These are phyloP conservation scores for Lepidium aucheri DNA, from an alignment of 345 rosid genomes.

Conservation along the genomic window DNA sequence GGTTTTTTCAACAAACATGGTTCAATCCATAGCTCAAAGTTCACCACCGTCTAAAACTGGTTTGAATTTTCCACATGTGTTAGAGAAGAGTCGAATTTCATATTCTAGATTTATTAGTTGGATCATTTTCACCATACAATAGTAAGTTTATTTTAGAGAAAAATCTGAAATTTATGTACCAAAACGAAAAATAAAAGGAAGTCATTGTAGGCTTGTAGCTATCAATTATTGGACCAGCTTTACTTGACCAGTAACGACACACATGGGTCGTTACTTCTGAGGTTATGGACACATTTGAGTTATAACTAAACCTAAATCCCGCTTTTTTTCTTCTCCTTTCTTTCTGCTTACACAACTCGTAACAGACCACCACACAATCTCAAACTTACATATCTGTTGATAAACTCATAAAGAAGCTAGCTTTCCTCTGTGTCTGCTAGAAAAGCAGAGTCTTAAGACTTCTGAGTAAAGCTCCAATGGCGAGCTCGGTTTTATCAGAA, in stretches of 20 bases:
- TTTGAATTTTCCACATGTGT: too few relatives aligned
- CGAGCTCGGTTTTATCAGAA: slow-evolving; percentile 50
- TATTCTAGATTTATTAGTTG: too few relatives aligned
- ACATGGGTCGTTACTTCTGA: not conserved
- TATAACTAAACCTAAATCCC: not conserved
- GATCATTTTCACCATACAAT: too few relatives aligned
- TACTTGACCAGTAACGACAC: not conserved
- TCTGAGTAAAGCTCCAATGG: slow-evolving; percentile 37
- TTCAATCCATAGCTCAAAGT: too few relatives aligned
- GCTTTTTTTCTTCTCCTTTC: not conserved
- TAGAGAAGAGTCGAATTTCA: too few relatives aligned
- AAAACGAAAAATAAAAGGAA: too few relatives aligned
- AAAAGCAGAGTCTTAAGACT: not conserved
- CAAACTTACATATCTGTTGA: not conserved
- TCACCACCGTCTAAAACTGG: too few relatives aligned
- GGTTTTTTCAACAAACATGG: too few relatives aligned
- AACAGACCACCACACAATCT: slow-evolving; percentile 3
- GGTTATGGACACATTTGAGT: not conserved
- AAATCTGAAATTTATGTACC: too few relatives aligned
- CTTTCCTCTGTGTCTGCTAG: not conserved
- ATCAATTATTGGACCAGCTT: not conserved
- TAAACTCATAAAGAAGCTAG: not conserved
- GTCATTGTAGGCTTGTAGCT: too few relatives aligned
- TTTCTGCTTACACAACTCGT: not conserved
- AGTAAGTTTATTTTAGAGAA: too few relatives aligned